Conservation (phyloP, 176 grass and related monocot genomes). For the Oryza punctata region DNA sequence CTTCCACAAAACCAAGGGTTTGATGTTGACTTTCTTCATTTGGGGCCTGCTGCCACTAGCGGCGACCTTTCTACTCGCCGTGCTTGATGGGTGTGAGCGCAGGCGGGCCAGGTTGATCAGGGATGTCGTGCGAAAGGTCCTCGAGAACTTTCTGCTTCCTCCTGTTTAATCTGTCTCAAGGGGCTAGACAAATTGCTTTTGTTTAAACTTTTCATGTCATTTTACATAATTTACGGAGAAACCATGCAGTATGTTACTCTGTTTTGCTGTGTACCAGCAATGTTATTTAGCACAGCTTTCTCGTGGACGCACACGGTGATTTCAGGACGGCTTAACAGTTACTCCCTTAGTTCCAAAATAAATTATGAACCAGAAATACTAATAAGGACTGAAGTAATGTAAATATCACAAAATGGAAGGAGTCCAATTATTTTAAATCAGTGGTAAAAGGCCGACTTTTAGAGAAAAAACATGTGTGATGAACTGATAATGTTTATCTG, state of each 20-base stretch:
- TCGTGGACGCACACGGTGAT: no score
- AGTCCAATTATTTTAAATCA: neutral
- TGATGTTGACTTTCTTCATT: neutral
- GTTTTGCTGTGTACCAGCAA: no score
- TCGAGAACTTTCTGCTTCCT: neutral
- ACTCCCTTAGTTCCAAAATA: no score
- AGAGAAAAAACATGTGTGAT: neutral
- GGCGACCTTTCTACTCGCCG: neutral
- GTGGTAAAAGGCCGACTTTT: neutral
- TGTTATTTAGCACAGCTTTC: no score
- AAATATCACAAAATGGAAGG: neutral
- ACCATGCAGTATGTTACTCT: no score
- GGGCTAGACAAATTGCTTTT: no score
- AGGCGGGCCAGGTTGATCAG: neutral
- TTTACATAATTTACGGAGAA: no score
- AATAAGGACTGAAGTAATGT: neutral
- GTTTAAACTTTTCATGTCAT: no score
- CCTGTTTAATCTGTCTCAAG: no score
- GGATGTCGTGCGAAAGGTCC: neutral
- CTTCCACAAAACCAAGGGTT: neutral
- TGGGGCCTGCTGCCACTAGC: rapidly evolving
- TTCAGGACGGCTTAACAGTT: no score
- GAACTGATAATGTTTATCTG: neutral
- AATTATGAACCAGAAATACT: neutral
- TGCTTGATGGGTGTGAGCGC: neutral